Percentiles rank a stretch among this genome's conserved stretches.
phyloP scores from a whole-genome alignment of 805 yeast genomes.

The Lipomyces spencermartinsiae region DNA sequence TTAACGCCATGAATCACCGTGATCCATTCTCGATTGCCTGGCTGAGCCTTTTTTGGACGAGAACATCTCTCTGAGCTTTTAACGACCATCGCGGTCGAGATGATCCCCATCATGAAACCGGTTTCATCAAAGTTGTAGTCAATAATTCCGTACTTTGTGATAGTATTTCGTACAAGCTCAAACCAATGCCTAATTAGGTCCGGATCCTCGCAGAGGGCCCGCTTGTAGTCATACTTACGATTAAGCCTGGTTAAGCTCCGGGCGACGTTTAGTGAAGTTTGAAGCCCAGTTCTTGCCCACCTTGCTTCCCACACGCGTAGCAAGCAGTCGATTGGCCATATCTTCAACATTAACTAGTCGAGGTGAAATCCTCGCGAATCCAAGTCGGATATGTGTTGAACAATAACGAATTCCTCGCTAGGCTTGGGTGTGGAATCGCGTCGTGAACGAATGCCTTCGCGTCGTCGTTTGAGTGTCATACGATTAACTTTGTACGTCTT shows the following conservation, averaged over 20 bases:
- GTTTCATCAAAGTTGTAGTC: neutral
- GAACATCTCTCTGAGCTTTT: no score
- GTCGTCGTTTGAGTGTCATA: no score
- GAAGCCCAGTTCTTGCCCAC: slow-evolving; percentile 9
- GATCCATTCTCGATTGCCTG: neutral
- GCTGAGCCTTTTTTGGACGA: neutral
- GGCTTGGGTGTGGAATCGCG: no score
- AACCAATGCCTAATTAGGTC: neutral
- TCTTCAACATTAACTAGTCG: slow-evolving; percentile 10
- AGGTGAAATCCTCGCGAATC: slow-evolving; percentile 15
- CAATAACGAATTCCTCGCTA: neutral
- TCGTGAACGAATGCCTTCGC: no score
- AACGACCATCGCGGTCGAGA: no score
- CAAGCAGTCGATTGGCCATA: slow-evolving; percentile 10
- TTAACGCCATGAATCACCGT: neutral
- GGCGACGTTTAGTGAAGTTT: neutral
- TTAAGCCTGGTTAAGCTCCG: neutral
- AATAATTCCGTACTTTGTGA: neutral
- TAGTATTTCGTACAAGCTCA: slow-evolving; percentile 3
- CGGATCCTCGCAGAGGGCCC: neutral
- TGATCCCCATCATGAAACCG: no score
- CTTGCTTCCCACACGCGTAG: neutral
- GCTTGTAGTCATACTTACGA: no score
- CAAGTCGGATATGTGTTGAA: slow-evolving; percentile 8
- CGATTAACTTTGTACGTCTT: no score